A percentile compares a stretch with the other conserved stretches of the same genome.
These are phyloP conservation scores for Pichia sp. DNA, from an alignment of 1,139 yeast species.

Conservation along the genomic window DNA sequence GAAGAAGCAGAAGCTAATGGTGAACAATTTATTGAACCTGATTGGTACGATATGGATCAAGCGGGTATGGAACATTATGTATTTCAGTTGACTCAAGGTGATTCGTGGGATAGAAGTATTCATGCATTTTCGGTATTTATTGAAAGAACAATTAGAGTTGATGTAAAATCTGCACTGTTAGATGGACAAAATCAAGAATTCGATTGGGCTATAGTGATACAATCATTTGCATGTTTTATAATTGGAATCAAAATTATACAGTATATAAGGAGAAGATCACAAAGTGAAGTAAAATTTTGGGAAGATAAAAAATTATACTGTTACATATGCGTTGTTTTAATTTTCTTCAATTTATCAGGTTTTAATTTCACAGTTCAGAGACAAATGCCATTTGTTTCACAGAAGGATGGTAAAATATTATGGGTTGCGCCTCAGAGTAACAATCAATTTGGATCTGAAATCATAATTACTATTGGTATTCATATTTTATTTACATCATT, in stretches of 20 bases:
- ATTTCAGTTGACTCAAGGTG: conserved; percentile 14
- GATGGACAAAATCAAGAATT: conserved; percentile 1
- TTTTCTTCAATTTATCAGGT: conserved; percentile 49
- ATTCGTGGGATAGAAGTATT: conserved; percentile 12
- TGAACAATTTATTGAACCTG: conserved; percentile 4
- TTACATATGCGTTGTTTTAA: conserved; percentile 34
- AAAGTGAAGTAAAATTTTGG: conserved; percentile 5
- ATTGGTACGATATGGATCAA: conserved; percentile 10
- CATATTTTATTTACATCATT: conserved; percentile 41
- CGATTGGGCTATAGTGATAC: conserved; percentile 8
- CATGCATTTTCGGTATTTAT: conserved; percentile 11
- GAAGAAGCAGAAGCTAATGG: conserved; percentile 20
- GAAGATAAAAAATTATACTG: conserved; percentile 23
- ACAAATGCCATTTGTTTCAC: conserved; percentile 56
- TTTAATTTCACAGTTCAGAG: conserved; percentile 55
- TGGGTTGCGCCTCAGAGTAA: conserved; percentile 56
- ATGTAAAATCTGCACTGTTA: conserved; percentile 6
- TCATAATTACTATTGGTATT: conserved; percentile 38
- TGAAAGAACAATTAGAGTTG: conserved; percentile 4
- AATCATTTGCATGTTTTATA: conserved; percentile 9
- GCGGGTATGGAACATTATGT: conserved; percentile 19
- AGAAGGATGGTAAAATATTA: conserved; percentile 33
- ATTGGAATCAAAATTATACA: conserved; percentile 9
- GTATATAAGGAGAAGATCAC: conserved; percentile 2
- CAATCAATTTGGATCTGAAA: conserved; percentile 66